Evolutionary conservation across 1,284 basidiomycete species (phyloP), one percentile per base, ranked within the genome.

Genomic region (Pseudozyma hubeiensis): DNA sequence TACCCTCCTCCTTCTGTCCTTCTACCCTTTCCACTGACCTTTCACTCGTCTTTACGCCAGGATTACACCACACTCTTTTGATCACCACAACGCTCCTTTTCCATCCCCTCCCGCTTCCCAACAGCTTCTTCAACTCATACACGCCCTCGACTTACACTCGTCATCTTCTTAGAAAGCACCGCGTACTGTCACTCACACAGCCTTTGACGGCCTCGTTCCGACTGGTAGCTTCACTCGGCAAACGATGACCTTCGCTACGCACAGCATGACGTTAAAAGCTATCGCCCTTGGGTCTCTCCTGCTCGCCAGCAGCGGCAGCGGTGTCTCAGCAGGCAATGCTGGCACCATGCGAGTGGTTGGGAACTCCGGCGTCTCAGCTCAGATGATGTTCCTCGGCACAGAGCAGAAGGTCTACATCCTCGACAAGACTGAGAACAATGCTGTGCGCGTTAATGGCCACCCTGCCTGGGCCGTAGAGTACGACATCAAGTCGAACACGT

Each of bases 401-500:
- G 67, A 77, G 17, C 55, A 69, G 37, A 78, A 79, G 44, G 80
- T 80, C 31, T 75, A 77, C 58, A 79, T 82, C 35, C 64, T 82
- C 33, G 81, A 82, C 71, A 81, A 81, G 73, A 69, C 69, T 48
- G 79, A 81, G 45, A 79, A 81, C 64, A 82, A 82, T 62, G 67
- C 63, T 0, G 45, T 56, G 10, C 31, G 47, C 8, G 50, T 75
- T 49, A 72, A 77, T 34, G 79, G 79, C 14, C 70, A 76, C 30
- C 76, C 79, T 9, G 80, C 79, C n/a, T 76, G 69, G 72, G 79
- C 66, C 4, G 66, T 74, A 41, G 72, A 75, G 51, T 82, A 80
- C 47, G 69, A 79, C 53, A 68, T 69, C 63, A 60, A 64, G 57
- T 49, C 67, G 31, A 76, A 76, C 69, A 61, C 35, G 8, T 63